Conservation (phyloP, 2,329 filamentous ascomycete species). For the Colletotrichum lindemuthianum region DNA sequence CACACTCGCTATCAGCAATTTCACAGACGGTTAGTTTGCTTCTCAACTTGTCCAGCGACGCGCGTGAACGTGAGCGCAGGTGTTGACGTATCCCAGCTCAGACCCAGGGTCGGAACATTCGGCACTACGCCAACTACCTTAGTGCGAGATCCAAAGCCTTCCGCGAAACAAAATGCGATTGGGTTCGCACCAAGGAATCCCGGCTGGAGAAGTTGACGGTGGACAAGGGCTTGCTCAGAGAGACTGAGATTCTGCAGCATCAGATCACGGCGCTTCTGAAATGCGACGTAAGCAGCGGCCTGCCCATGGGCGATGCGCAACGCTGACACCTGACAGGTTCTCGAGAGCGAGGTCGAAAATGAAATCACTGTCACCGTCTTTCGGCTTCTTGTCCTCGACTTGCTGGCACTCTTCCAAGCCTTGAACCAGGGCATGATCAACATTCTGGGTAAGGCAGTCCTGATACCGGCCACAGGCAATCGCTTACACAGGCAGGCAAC, state of each 20-base stretch:
- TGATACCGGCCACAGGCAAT: neutral
- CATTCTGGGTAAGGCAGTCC: constrained; percentile 75
- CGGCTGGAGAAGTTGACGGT: constrained; percentile 86
- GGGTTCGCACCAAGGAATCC: constrained; percentile 84
- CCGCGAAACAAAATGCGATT: constrained; percentile 86
- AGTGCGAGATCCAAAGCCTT: constrained; percentile 84
- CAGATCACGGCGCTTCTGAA: constrained; percentile 87
- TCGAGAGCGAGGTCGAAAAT: constrained; percentile 90
- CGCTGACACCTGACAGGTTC: constrained; percentile 64
- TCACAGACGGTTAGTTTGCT: constrained; percentile 81
- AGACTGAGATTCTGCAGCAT: constrained; percentile 89
- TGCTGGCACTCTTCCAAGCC: constrained; percentile 90
- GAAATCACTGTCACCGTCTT: constrained; percentile 97
- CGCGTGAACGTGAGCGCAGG: neutral
- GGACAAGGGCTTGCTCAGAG: constrained; percentile 90
- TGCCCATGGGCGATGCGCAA: neutral
- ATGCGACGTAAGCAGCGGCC: constrained; percentile 78
- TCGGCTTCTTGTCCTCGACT: constrained; percentile 87
- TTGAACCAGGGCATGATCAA: constrained; percentile 98
- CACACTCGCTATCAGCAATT: constrained; percentile 86
- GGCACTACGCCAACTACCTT: constrained; percentile 89
- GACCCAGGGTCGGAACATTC: constrained; percentile 93
- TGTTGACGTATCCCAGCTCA: constrained; percentile 69
- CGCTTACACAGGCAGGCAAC: constrained; percentile 68
- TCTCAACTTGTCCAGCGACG: neutral